Evolutionary conservation across 176 grass and related monocot species (phyloP).

Genomic region (Rhipidocladum racemiflorum): DNA sequence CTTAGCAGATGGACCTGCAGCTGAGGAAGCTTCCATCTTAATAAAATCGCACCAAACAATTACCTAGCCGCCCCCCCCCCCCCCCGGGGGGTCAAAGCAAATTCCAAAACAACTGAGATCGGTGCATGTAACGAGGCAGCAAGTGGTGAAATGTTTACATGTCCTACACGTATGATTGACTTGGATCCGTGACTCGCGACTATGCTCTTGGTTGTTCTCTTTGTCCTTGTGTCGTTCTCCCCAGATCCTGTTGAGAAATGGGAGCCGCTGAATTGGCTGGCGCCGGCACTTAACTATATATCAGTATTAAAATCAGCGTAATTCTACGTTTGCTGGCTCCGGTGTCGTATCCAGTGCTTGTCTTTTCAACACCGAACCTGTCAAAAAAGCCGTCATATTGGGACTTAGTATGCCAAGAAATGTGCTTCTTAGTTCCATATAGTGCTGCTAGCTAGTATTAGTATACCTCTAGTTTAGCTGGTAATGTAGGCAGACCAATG

Average conservation of each 20-base stretch:
- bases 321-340: not conserved
- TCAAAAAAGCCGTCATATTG: not conserved
- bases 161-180: not conserved
- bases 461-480: not conserved
- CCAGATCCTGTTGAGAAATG: not conserved
- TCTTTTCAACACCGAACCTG: not conserved
- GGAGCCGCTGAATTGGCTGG: not conserved
- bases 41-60: not conserved
- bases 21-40: conserved; percentile 27
- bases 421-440: not conserved
- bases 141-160: not conserved
- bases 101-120: not conserved
- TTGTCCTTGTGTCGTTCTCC: not conserved
- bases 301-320: not conserved
- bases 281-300: not conserved
- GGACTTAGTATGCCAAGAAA: not conserved
- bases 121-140: not conserved
- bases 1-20: conserved; percentile 1
- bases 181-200: not conserved
- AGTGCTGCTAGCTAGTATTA: not conserved
- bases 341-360: not conserved
- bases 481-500: not conserved
- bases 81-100: not conserved
- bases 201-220: not conserved
- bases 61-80: not conserved